These are phyloP conservation scores for Xylaria nigripes DNA, from an alignment of 495 filamentous ascomycete genomes.

Conservation along the genomic window DNA sequence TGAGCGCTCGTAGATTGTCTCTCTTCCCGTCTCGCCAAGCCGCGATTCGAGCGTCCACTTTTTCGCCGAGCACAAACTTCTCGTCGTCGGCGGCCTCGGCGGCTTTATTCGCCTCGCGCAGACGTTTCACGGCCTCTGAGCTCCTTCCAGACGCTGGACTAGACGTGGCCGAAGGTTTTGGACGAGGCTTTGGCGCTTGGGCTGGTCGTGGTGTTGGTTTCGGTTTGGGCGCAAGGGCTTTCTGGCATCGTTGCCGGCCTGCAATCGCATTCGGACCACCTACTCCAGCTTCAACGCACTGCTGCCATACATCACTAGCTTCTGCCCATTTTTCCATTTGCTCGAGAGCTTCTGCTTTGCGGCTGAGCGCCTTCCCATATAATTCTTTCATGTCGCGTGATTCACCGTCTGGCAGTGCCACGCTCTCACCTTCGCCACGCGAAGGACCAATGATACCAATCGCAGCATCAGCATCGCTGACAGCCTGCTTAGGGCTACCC, in stretches of 20 bases:
- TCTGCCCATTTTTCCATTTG: conserved; percentile 91
- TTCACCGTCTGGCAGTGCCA: conserved; percentile 51
- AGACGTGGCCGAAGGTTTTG: conserved; percentile 42
- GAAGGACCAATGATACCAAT: conserved; percentile 71
- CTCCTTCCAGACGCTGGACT: conserved; percentile 32
- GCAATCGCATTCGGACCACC: conserved; percentile 76
- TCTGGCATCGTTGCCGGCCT: conserved; percentile 85
- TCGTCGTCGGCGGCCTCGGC: conserved; percentile 82
- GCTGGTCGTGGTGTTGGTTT: conserved; percentile 27
- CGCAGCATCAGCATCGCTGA: conserved; percentile 73
- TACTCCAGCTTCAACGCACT: conserved; percentile 72
- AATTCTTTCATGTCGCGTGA: conserved; percentile 86
- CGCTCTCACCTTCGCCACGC: conserved; percentile 68
- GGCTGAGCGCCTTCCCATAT: conserved; percentile 82
- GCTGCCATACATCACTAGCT: conserved; percentile 69
- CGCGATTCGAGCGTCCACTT: conserved; percentile 66
- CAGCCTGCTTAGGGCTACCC: conserved; percentile 76
- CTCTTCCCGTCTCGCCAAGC: conserved; percentile 83
- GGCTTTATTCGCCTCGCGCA: conserved; percentile 74
- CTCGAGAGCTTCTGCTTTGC: conserved; percentile 92
- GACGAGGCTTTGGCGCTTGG: conserved; percentile 27
- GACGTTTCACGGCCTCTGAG: conserved; percentile 61
- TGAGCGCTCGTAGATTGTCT: conserved; percentile 80
- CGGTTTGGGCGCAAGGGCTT: conserved; percentile 59
- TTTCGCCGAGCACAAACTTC: conserved; percentile 79